phyloP scores from a whole-genome alignment of 1,139 yeast genomes.

The Magnusiomyces sp. region DNA sequence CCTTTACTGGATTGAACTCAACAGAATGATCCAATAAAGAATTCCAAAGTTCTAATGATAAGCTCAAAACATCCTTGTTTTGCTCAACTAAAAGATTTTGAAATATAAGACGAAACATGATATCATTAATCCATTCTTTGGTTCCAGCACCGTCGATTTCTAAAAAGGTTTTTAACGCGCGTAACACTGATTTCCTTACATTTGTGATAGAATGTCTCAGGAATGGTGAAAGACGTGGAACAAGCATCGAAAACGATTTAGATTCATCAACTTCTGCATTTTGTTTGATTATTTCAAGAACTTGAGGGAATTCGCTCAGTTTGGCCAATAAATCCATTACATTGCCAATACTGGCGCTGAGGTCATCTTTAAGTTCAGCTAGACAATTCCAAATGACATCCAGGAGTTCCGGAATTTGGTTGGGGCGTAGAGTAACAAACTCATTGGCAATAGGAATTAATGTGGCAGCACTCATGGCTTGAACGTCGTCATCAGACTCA shows the following conservation, averaged over 20 bases:
- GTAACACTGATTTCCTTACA: conserved; percentile 81
- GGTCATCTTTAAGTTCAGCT: conserved; percentile 77
- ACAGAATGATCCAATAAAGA: conserved; percentile 36
- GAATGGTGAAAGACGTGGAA: conserved; percentile 90
- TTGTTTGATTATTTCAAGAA: conserved; percentile 55
- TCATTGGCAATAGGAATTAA: conserved; percentile 82
- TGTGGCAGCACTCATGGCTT: conserved; percentile 93
- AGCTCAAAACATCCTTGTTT: conserved; percentile 57
- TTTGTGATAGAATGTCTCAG: conserved; percentile 88
- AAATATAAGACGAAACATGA: conserved; percentile 62
- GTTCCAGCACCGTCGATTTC: conserved; percentile 50
- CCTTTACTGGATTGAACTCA: conserved; percentile 7
- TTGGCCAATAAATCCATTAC: conserved; percentile 92
- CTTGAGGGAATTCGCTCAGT: conserved; percentile 74
- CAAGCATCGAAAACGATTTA: conserved; percentile 59
- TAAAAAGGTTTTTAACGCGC: conserved; percentile 71
- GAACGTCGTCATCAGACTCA: conserved; percentile 90
- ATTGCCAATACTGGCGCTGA: conserved; percentile 90
- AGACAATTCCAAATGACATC: conserved; percentile 84
- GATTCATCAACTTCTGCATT: conserved; percentile 41
- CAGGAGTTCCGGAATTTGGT: conserved; percentile 55
- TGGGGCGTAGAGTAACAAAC: conserved; percentile 59
- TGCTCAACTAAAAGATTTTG: conserved; percentile 90
- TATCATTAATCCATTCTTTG: conserved; percentile 72
- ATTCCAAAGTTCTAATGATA: conserved; percentile 58